Conservation (phyloP, 1,284 basidiomycete genomes). For the Fomes fomentarius region DNA sequence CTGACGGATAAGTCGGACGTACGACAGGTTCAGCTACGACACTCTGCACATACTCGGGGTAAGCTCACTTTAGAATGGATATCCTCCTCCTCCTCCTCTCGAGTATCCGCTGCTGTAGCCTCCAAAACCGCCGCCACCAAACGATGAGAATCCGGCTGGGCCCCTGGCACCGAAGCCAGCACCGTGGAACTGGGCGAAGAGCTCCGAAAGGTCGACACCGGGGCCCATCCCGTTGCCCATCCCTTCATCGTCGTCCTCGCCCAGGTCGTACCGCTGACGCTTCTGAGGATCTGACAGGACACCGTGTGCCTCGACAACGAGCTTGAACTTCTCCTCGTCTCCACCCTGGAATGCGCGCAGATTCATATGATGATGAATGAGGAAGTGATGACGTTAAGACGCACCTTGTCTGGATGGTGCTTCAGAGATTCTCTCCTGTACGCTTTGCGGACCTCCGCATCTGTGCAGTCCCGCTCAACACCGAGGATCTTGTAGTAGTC, state of each 20-base stretch:
- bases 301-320: conserved; percentile 75
- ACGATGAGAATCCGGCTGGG: conserved; percentile 27
- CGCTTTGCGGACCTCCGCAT: conserved; percentile 79
- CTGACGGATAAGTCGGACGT: too few relatives aligned
- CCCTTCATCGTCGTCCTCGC: conserved; percentile 74
- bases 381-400: too few relatives aligned
- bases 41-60: too few relatives aligned
- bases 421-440: conserved; percentile 78
- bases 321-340: conserved; percentile 87
- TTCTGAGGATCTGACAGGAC: conserved; percentile 75
- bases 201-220: conserved; percentile 56
- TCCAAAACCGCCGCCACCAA: conserved; percentile 11
- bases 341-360: conserved; percentile 52
- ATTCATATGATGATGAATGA: too few relatives aligned
- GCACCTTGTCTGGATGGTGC: conserved; percentile 79
- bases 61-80: not conserved
- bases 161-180: conserved; percentile 12
- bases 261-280: conserved; percentile 74
- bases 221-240: conserved; percentile 45
- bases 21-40: too few relatives aligned
- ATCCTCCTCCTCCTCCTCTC: conserved; percentile 1
- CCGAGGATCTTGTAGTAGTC: conserved; percentile 84
- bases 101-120: too few relatives aligned
- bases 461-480: conserved; percentile 59
- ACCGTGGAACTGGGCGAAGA: conserved; percentile 66